A percentile compares a stretch with the other conserved stretches of the same genome.
phyloP scores from a whole-genome alignment of 768 basidiomycete species.

The Auricularia auricula-judae region DNA sequence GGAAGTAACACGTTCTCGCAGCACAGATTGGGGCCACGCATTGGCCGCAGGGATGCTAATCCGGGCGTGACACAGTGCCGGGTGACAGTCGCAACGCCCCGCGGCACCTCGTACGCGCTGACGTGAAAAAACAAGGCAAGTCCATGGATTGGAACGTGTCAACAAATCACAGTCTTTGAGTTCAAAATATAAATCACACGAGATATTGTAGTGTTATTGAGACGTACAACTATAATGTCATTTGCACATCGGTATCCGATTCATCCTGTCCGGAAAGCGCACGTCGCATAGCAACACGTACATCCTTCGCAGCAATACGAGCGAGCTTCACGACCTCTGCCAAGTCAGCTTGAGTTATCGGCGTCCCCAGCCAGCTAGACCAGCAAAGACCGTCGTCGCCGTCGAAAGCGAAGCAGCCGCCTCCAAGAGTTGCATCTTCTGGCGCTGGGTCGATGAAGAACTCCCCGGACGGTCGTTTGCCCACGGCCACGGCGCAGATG shows the following conservation, averaged over 20 bases:
- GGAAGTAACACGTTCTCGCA: no score
- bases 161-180: no score
- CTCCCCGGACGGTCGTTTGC: slow-evolving; percentile 18
- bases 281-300: neutral
- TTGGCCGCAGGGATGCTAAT: no score
- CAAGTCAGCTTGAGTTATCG: neutral
- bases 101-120: no score
- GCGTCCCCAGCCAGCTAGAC: neutral
- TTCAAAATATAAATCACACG: no score
- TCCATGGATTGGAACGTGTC: no score
- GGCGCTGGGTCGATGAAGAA: slow-evolving; percentile 45
- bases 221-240: neutral
- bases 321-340: neutral
- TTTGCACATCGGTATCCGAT: neutral
- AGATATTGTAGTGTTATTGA: no score
- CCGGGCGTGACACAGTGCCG: no score
- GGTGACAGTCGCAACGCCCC: no score
- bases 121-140: no score
- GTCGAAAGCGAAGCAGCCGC: slow-evolving; percentile 61
- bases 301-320: neutral
- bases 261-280: neutral
- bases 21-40: no score
- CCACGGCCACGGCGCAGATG: slow-evolving; percentile 57
- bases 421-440: slow-evolving; percentile 29
- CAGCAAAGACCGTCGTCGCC: neutral